Base-by-base conservation (phyloP, 805 yeast species). In the Nematodospora valgi region DNA sequence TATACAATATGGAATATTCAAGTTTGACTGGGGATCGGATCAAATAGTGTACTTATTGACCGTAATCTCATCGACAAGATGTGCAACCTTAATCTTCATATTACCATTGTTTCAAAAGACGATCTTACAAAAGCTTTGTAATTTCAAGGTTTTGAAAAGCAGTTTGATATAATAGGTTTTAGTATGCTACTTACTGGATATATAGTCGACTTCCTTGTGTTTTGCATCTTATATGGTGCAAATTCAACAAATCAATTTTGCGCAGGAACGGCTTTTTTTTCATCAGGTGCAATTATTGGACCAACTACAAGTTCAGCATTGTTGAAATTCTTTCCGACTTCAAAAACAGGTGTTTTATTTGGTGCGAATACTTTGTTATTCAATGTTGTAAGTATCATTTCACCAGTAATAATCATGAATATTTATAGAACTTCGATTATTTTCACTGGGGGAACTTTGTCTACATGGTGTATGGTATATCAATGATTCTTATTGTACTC, bases 271-370 rank as follows among this genome's bases (percentile, higher is more conserved):
- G 41, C 37, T 1, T 51, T 76, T 9, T 56, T 67, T 3, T 54
- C 78, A 0, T 48, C 78, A 20, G 76, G 78, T 2, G 64, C 77
- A 0, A 35, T 75, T 1, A 58, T 68, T 1, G 56, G 72, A 0
- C 91, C 93, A 1, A 66, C 80, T 0, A 41, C 78, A 6, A 78
- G 74, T 47, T 66, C 83, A 0, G 44, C 81, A 1, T 55, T 82
- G 9, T 64, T 78, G 36, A 83, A 83, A 52, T 78, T 78, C 51
- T 72, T 67, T 39, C 74, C 76, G 1, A 72, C 30, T 21, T 42
- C 45, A 10, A 41, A 34, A 30, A 38, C 38, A 7, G 51, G 51
- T 12, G 41, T 41, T 21, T 28, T 45, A 9, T 44, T 43, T 27
- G 49, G 49, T 13, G 51, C 47, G 9, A 53, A 79, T 28, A 74